Evolutionary conservation across 192 early-diverging fungal genomes (phyloP).

Genomic region (Dimargaris xerosporica): DNA sequence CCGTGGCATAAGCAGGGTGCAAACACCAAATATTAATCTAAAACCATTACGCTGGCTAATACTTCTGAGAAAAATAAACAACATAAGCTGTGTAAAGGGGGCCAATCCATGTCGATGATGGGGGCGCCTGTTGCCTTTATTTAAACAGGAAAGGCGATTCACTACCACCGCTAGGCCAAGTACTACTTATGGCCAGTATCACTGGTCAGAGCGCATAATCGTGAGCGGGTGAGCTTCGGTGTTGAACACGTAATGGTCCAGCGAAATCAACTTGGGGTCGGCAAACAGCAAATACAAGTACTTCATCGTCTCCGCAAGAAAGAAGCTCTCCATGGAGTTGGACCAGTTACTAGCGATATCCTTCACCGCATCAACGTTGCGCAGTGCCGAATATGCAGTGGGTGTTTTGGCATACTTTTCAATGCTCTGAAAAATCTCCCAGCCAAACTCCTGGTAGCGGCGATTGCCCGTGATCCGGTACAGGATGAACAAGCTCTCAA

Average conservation of each 20-base stretch:
- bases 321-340: conserved; percentile 65
- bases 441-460: conserved; percentile 64
- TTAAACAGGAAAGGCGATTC: too few species aligned
- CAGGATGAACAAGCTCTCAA: conserved; percentile 78
- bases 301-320: conserved; percentile 56
- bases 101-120: too few species aligned
- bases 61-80: too few species aligned
- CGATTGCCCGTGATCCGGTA: conserved; percentile 73
- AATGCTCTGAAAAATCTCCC: conserved; percentile 78
- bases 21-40: too few species aligned
- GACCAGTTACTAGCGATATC: conserved; percentile 21
- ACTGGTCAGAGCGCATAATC: conserved; percentile 36
- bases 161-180: too few species aligned
- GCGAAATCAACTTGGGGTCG: conserved; percentile 31
- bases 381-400: conserved; percentile 33
- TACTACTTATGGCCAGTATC: conserved; percentile 12
- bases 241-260: conserved; percentile 51
- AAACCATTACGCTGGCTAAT: too few species aligned
- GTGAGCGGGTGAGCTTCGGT: too few species aligned
- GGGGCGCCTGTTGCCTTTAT: too few species aligned
- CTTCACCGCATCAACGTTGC: conserved; percentile 29
- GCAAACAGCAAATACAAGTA: conserved; percentile 47
- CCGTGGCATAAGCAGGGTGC: too few species aligned
- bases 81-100: too few species aligned
- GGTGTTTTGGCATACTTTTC: conserved; percentile 48